Base-by-base conservation (phyloP, 805 yeast species). In the Maudiozyma bulderi region DNA sequence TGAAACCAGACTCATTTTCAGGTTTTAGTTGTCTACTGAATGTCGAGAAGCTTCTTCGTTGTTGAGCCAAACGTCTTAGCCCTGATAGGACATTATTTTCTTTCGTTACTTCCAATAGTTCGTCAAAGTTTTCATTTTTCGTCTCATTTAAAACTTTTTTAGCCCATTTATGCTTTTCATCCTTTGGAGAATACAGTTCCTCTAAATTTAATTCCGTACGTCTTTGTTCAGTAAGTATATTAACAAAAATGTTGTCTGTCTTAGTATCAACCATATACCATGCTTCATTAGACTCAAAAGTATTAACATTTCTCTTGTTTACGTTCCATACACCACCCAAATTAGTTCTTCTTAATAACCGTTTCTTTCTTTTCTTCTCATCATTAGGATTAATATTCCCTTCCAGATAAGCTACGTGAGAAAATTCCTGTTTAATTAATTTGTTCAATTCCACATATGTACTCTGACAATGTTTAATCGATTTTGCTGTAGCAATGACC, bases 221-320 rank as follows among this genome's bases (percentile, higher is more conserved):
- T 63, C 91, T 77, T 40, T 80, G 81, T 5, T 73, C 72, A 0
- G 95, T 86, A 58, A 90, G 66, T 14, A 90, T 65, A 65, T 90
- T 95, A 33, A 90, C 74, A 48, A 73, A 76, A 3, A 88, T 75
- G 38, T 79, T 78, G 52, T 82, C 84, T 2, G 77, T 66, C 30
- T 73, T 71, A 45, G 87, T 76, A 57, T 87, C 88, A 44, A 89
- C 71, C 76, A 86, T 79, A 26, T 86, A 80, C 98, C 98, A 90
- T 29, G 86, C 77, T 56, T 87, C 88, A 5, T 67, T 75, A 75
- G 48, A 78, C 70, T 38, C 82, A 81, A 14, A 29, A 9, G 26
- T 26, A 34, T 26, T 41, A 33, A 60, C 74, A 76, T 52, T 77
- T 75, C 54, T 76, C 76, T 3, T 34, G 5, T 29, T 76, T 0